Percentiles rank a stretch among this genome's conserved stretches.
Evolutionary conservation across 768 basidiomycete species (phyloP).

Genomic region (Lactifluus rugatus): DNA sequence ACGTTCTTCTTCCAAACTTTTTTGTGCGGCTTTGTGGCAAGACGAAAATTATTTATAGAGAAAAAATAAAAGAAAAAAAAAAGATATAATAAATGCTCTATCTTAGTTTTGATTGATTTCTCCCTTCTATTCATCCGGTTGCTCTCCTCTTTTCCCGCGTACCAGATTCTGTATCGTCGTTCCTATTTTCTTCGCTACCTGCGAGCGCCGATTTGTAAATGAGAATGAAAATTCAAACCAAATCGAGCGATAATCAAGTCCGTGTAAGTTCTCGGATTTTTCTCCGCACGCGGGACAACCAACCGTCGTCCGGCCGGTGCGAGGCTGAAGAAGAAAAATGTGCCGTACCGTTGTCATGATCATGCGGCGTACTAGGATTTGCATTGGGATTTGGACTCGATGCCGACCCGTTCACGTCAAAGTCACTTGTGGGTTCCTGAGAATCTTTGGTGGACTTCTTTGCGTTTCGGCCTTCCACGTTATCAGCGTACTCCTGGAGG

Average conservation of each 20-base stretch:
- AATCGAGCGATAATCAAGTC: conserved; percentile 43
- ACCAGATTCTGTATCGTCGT: conserved; percentile 27
- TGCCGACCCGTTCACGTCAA: conserved; percentile 20
- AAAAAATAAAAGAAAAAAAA: conserved; percentile 1
- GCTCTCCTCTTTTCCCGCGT: conserved; percentile 41
- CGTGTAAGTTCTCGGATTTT: conserved; percentile 61
- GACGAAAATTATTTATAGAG: not conserved
- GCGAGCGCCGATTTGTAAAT: conserved; percentile 10
- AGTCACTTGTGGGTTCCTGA: conserved; percentile 19
- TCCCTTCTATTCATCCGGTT: conserved; percentile 29
- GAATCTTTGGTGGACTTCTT: conserved; percentile 21
- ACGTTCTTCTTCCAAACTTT: not conserved
- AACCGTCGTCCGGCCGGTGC: conserved; percentile 41
- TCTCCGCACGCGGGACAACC: conserved; percentile 63
- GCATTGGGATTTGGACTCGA: not conserved
- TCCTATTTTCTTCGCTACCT: conserved; percentile 22
- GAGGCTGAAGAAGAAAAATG: conserved; percentile 52
- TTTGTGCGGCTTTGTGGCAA: conserved; percentile 11
- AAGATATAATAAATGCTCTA: not conserved
- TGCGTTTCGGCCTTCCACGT: conserved; percentile 63
- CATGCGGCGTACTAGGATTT: conserved; percentile 15
- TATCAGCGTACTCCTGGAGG: conserved; percentile 83
- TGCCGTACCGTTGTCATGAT: conserved; percentile 63
- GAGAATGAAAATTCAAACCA: conserved; percentile 20
- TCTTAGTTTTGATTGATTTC: not conserved